Conservation (phyloP, 805 yeast species). For the Suhomyces tanzawaensis region DNA sequence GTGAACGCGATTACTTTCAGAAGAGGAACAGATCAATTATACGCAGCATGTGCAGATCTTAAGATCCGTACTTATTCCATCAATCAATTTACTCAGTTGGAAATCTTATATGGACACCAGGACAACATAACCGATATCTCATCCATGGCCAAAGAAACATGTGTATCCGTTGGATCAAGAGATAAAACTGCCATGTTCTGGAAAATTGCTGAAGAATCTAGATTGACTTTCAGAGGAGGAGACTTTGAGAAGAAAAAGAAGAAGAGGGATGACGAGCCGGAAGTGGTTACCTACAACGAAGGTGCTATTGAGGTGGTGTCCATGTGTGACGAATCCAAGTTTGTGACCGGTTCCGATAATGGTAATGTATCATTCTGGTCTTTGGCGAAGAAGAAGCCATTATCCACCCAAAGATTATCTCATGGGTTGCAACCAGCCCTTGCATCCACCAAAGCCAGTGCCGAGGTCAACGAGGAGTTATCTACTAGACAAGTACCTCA, state of each 20-base stretch:
- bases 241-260: constrained; percentile 50
- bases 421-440: constrained; percentile 68
- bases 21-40: constrained; percentile 76
- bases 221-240: constrained; percentile 91
- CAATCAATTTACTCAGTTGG: constrained; percentile 84
- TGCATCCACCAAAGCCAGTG: constrained; percentile 38
- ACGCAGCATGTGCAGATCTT: constrained; percentile 90
- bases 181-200: constrained; percentile 94
- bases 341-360: constrained; percentile 93
- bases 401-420: constrained; percentile 62
- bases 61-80: constrained; percentile 84
- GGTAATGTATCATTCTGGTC: constrained; percentile 93
- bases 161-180: constrained; percentile 93
- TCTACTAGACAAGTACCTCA: constrained; percentile 57
- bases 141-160: constrained; percentile 81
- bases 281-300: constrained; percentile 52
- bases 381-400: constrained; percentile 82
- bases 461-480: constrained; percentile 54
- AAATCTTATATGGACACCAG: constrained; percentile 92
- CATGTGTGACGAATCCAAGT: constrained; percentile 90
- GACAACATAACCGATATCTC: constrained; percentile 80
- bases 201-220: constrained; percentile 94
- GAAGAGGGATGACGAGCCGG: constrained; percentile 17
- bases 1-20: constrained; percentile 76
- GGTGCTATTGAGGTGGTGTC: constrained; percentile 88